phyloP scores from a whole-genome alignment of 139 green algal genomes.

The Marvania coccoides region DNA sequence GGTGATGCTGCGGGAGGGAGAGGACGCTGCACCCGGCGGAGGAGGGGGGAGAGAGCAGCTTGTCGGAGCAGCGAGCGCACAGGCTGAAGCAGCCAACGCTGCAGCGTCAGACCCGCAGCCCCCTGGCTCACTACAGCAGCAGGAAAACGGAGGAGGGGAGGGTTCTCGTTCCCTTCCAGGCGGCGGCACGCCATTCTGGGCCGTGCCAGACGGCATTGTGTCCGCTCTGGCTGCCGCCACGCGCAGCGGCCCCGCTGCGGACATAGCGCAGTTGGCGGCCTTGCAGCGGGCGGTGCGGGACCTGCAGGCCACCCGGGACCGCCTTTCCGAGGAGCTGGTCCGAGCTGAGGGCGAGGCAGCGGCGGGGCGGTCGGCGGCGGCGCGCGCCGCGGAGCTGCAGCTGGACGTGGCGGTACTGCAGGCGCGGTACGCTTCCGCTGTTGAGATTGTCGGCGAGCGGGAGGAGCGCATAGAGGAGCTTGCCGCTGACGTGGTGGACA shows the following conservation, averaged over 20 bases:
- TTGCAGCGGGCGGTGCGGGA: conserved; percentile 49
- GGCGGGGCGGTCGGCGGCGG: conserved; percentile 14
- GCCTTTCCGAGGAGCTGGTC: conserved; percentile 80
- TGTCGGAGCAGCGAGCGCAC: not conserved
- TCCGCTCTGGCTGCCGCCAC: not conserved
- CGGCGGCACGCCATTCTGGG: conserved; percentile 8
- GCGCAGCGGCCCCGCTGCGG: not conserved
- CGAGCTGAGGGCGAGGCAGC: conserved; percentile 33
- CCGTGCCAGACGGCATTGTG: not conserved
- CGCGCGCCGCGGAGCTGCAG: conserved; percentile 8
- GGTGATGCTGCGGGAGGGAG: conserved; percentile 50
- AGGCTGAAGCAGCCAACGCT: not conserved
- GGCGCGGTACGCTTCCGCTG: conserved; percentile 47
- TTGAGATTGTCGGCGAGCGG: conserved; percentile 82
- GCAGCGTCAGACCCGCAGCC: not conserved
- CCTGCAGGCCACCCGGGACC: conserved; percentile 71
- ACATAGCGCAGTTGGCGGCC: conserved; percentile 30
- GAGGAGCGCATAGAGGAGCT: conserved; percentile 90
- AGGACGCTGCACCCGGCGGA: conserved; percentile 2
- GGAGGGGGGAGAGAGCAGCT: not conserved
- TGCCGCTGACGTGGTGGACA: conserved; percentile 68
- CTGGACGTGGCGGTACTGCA: conserved; percentile 23
- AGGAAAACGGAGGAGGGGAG: not conserved
- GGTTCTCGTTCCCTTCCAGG: not conserved
- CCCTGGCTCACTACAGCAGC: not conserved